Conservation (phyloP, 1,284 basidiomycete species). For the Irpex sp. region DNA sequence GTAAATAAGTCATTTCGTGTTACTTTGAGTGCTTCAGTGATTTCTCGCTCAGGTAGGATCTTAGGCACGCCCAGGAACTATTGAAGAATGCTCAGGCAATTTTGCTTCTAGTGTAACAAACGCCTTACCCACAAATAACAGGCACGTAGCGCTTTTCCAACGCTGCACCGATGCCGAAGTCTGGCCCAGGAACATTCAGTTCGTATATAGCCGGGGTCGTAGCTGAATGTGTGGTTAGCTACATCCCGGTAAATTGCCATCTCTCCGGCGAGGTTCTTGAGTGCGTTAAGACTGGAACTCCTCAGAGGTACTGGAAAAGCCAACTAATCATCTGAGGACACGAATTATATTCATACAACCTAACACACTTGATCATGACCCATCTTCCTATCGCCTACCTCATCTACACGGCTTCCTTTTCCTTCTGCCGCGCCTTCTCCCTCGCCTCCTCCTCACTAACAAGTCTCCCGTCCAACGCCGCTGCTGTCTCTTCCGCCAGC, state of each 20-base stretch:
- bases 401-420: constrained; percentile 16
- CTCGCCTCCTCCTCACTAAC: constrained; percentile 58
- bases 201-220: no score
- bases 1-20: neutral
- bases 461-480: constrained; percentile 51
- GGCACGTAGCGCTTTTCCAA: neutral
- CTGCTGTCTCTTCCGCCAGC: constrained; percentile 69
- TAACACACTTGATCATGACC: neutral
- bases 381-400: neutral
- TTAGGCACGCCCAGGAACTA: no score
- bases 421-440: constrained; percentile 28
- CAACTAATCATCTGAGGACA: neutral
- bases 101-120: no score
- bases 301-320: no score
- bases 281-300: no score
- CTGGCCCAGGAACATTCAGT: neutral
- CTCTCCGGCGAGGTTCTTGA: no score
- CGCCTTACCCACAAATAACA: neutral
- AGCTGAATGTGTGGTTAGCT: no score
- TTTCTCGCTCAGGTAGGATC: neutral
- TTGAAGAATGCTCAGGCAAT: no score
- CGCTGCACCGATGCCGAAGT: neutral
- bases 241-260: no score
- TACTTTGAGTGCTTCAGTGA: neutral
- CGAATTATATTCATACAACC: neutral